Evolutionary conservation across 2,329 filamentous ascomycete genomes (phyloP).

Genomic region (Clonostachys solani): DNA sequence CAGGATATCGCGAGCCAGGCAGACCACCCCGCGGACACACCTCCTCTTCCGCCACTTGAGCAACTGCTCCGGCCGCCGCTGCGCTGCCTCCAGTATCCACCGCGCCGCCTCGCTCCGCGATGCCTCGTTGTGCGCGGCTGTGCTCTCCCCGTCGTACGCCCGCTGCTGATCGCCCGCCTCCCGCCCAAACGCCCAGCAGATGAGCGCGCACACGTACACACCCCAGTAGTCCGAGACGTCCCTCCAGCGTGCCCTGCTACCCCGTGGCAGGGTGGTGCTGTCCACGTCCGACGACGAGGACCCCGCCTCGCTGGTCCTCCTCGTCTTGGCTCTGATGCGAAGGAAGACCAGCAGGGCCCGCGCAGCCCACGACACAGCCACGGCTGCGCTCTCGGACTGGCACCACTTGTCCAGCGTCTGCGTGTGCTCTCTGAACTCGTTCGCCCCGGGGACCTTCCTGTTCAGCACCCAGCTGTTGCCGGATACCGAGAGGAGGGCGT

Average conservation of each 20-base stretch:
- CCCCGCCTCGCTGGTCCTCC: constrained; percentile 2
- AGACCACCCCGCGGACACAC: constrained; percentile 41
- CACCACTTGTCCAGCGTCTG: constrained; percentile 40
- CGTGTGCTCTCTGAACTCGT: constrained; percentile 41
- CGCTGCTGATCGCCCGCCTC: constrained; percentile 8
- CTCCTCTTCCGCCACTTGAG: constrained; percentile 28
- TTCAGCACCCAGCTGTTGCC: constrained; percentile 56
- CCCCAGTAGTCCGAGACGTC: constrained; percentile 50
- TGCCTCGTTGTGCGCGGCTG: constrained; percentile 6
- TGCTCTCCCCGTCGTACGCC: neutral
- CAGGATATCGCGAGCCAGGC: constrained; percentile 39
- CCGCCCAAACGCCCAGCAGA: constrained; percentile 55
- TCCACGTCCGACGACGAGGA: neutral
- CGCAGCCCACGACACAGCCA: constrained; percentile 45
- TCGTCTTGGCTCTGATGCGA: constrained; percentile 9
- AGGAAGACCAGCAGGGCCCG: constrained; percentile 44
- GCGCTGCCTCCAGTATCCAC: constrained; percentile 36
- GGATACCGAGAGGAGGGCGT: constrained; percentile 51
- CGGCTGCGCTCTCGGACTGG: constrained; percentile 35
- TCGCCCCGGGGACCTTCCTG: constrained; percentile 40
- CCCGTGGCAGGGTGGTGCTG: neutral
- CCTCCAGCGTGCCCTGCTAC: constrained; percentile 11
- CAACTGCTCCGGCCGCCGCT: constrained; percentile 31
- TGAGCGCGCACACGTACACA: constrained; percentile 51
- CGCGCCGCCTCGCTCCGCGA: constrained; percentile 19